These are phyloP conservation scores for Neurospora sp. DNA, from an alignment of 495 filamentous ascomycete genomes.

Conservation along the genomic window DNA sequence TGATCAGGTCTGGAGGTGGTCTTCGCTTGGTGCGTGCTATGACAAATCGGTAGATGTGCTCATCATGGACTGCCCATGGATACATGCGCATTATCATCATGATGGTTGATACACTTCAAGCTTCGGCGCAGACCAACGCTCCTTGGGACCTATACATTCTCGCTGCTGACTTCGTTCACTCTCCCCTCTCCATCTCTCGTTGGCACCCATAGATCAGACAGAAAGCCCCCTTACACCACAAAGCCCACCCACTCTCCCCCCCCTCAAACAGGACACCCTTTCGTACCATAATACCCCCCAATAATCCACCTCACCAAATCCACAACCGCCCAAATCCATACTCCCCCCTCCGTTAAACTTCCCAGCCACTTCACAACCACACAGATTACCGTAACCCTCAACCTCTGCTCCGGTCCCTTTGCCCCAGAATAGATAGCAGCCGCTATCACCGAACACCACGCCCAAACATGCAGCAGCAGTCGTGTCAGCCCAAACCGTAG, in stretches of 20 bases:
- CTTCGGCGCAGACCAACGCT: background rate
- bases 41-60: background rate
- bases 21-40: background rate
- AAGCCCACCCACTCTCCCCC: background rate
- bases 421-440: fast-evolving
- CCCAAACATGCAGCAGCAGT: background rate
- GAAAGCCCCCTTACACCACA: too few relatives aligned
- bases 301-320: background rate
- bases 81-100: background rate
- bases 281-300: background rate
- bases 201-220: too few relatives aligned
- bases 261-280: background rate
- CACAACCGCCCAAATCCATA: background rate
- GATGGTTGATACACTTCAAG: background rate
- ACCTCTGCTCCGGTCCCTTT: fast-evolving
- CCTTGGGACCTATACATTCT: too few relatives aligned
- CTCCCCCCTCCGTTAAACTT: background rate
- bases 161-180: too few relatives aligned
- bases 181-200: too few relatives aligned
- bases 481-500: background rate
- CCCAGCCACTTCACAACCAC: background rate
- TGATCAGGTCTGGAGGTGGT: background rate
- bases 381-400: background rate
- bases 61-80: background rate
- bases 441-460: background rate